Percentiles rank a stretch among this genome's conserved stretches.
These are phyloP conservation scores for Smallanthus sonchifolius DNA, from an alignment of 129 eudicot species.

Conservation along the genomic window DNA sequence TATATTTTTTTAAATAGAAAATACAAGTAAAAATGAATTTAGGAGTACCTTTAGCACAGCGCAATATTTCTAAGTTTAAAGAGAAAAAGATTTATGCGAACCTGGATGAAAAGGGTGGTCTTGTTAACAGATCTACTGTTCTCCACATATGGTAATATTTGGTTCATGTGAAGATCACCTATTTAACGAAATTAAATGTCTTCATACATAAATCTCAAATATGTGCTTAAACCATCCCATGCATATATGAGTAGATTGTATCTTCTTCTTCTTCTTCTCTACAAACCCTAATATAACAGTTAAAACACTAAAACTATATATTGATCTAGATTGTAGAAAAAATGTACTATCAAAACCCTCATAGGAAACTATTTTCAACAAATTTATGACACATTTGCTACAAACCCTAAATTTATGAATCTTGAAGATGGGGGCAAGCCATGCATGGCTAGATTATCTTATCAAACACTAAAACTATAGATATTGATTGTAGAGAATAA, in stretches of 20 bases:
- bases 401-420: neutral
- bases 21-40: no score
- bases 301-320: no score
- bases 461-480: neutral
- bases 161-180: conserved; percentile 31
- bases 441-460: neutral
- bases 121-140: conserved; percentile 11
- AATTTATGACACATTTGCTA: no score
- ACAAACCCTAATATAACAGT: neutral
- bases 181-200: neutral
- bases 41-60: no score
- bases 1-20: no score
- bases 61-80: neutral
- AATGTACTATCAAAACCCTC: no score
- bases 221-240: neutral
- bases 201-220: neutral
- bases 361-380: no score
- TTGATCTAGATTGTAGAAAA: no score
- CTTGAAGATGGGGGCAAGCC: neutral
- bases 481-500: neutral
- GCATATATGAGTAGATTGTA: neutral
- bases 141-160: conserved; percentile 5
- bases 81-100: neutral
- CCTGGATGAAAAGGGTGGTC: conserved; percentile 46
- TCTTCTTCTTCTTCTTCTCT: neutral